Evolutionary conservation across 768 basidiomycete genomes (phyloP), one percentile per base, ranked within the genome.

Genomic region (Xerocomus potaroensis): DNA sequence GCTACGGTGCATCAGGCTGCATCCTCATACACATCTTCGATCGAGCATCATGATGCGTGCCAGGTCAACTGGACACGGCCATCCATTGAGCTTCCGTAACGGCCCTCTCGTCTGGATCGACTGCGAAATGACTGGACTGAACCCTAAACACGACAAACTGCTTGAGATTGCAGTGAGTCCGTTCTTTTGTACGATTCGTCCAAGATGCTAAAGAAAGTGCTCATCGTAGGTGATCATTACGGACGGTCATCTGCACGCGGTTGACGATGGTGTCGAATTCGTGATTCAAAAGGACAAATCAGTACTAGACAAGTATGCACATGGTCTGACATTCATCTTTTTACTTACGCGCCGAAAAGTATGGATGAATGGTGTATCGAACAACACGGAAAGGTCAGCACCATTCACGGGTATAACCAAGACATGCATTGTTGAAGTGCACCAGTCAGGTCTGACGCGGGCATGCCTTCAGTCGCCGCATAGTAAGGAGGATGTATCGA

Each of bases 281-380:
- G 77, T 91, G 24, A 83, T 97, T 45, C 72, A 67, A 41, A 87
- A 83, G 1, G 80, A 88, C 47, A 90, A 88, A 60, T 65, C 68
- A 15, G 56, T 76, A 10, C 65, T 96, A 27, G 87, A 94, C 61
- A 67, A 63, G 91, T 91, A 47, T 60, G 78, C 59, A 8, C 3
- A 26, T 41, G 38, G 36, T 37, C 18, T 30, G 2, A 16, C 40
- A 11, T 39, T 1, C 16, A 19, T 4, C 2, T 16, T 41, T 5
- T 4, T 8, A 5, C 19, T 32, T 30, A 42, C 31, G 39, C 16
- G 1, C 30, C 23, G 8, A 21, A 15, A 31, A 92, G 89, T 15
- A 96, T 96, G 93, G 76, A 80, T 49, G 73, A 82, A 51, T 96
- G 93, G 93, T 96, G 92, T 65, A 81, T 70, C 23, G 76, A 77